Conservation (phyloP, 768 basidiomycete species). For the Tylopilus sp. region DNA sequence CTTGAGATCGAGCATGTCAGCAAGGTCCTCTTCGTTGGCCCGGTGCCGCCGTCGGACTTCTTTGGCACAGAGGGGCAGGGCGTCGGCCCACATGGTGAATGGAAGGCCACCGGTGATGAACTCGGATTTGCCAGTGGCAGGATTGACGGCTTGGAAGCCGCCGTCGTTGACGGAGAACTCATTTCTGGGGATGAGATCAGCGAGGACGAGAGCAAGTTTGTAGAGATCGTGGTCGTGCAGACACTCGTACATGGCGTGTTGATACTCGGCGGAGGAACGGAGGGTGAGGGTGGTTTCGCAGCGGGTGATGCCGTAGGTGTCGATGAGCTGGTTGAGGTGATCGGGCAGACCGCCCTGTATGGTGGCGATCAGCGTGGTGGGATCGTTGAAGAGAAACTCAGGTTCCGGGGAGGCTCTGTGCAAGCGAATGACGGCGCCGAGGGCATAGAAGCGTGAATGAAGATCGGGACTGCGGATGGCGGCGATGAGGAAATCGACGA, state of each 20-base stretch:
- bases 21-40: constrained; percentile 44
- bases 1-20: constrained; percentile 67
- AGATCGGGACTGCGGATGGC: constrained; percentile 55
- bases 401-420: constrained; percentile 40
- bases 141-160: constrained; percentile 44
- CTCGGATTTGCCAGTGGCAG: constrained; percentile 40
- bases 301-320: constrained; percentile 40
- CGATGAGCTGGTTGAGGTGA: constrained; percentile 44
- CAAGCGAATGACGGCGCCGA: constrained; percentile 53
- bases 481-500: constrained; percentile 52
- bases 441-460: constrained; percentile 46
- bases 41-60: constrained; percentile 47
- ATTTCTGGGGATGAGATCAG: constrained; percentile 48
- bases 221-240: constrained; percentile 48
- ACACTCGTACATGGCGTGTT: constrained; percentile 50
- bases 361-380: constrained; percentile 41
- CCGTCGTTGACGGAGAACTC: constrained; percentile 65
- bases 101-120: constrained; percentile 49
- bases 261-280: constrained; percentile 12
- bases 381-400: constrained; percentile 49
- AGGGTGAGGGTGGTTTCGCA: neutral
- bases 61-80: constrained; percentile 56
- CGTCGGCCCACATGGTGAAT: constrained; percentile 56
- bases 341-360: constrained; percentile 42
- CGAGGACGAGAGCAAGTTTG: constrained; percentile 47